Base-by-base conservation (phyloP, 2,329 filamentous ascomycete species). In the Phoma herbarum region DNA sequence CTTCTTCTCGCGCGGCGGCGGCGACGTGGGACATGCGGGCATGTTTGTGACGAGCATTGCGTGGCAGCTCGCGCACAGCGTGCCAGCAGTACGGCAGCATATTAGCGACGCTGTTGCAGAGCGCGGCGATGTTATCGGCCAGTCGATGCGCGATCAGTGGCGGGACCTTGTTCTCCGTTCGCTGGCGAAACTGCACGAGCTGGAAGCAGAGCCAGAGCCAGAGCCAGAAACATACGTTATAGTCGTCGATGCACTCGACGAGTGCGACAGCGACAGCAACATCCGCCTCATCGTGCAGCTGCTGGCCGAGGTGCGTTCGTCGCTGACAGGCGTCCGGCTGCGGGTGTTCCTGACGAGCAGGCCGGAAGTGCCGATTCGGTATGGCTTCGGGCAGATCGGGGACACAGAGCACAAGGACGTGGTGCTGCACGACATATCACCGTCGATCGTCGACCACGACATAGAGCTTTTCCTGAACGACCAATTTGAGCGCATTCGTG, bases 211-310 rank as follows among this genome's bases (percentile, higher is more conserved):
- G n/a, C n/a, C n/a, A n/a, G n/a, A n/a, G n/a, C n/a, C 10, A 48
- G 31, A 25, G 44, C 42, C 26, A 41, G 25, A 25, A 12, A 14
- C 44, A 22, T 29, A 29, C 3, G 25, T 68, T 23, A 3, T 68
- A 20, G 62, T 68, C 4, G 42, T 67, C 12, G 64, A 77, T 61
- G 74, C 74, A 2, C 66, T 77, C 6, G 72, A 75, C 52, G 72
- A 76, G 51, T 76, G 74, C 52, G 69, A 73, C 10, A 25, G 57
- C 33, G 60, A 65, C 12, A 49, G 50, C 43, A 33, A 65, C 12
- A 46, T 65, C 45, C 39, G 43, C 7, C 52, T 49, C 1, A 68
- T 68, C 18, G 28, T 68, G 11, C 58, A 56, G 51, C 60, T 66
- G 33, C 43, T 66, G 25, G 49, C 59, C 11, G 37, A 58, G 39